Base-by-base conservation (phyloP, 1,139 yeast genomes). In the Kodamaea arcana region DNA sequence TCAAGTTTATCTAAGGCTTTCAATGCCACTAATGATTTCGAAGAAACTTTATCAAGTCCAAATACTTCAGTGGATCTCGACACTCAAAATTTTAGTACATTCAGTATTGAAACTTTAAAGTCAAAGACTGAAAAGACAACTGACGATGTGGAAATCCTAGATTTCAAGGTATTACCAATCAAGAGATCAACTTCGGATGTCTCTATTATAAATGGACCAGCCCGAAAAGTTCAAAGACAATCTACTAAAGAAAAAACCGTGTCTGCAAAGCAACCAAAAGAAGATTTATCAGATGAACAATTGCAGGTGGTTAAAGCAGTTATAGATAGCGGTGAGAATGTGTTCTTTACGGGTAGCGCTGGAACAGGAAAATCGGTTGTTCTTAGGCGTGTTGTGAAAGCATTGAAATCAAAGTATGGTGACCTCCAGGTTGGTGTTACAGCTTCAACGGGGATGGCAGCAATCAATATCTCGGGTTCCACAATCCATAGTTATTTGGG, bases 391-490 rank as follows among this genome's bases (percentile, higher is more conserved):
- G 61, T 88, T 24, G 84, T 87, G 15, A 52, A 56, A 10, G 54
- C 61, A 12, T 56, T 64, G 4, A 58, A 66, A 30, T 54, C 65
- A 36, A 53, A 46, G 15, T 56, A 60, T 45, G 59, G 66, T 1
- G 46, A 43, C 15, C n/a, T n/a, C n/a, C 41, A 43, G 13, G 83
- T 88, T 3, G 95, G 92, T 0, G 78, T 88, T 2, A 83, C 95
- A 1, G 97, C 97, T 0, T 84, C 95, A 0, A 87, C 96, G 0
- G 97, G 97, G 1, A 61, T 88, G 46, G 97, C 97, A 0, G 96
- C 95, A 0, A 77, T 85, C 29, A 86, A 83, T 49, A 80, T 88
- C 47, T 92, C 88, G 1, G 97, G 97, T 13, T 74, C 71, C 24
- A 88, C 97, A 0, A 62, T 88, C 24, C 92, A 86, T 53, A 69